phyloP scores from a whole-genome alignment of 2,329 filamentous ascomycete genomes.

The Beauveria sp. region DNA sequence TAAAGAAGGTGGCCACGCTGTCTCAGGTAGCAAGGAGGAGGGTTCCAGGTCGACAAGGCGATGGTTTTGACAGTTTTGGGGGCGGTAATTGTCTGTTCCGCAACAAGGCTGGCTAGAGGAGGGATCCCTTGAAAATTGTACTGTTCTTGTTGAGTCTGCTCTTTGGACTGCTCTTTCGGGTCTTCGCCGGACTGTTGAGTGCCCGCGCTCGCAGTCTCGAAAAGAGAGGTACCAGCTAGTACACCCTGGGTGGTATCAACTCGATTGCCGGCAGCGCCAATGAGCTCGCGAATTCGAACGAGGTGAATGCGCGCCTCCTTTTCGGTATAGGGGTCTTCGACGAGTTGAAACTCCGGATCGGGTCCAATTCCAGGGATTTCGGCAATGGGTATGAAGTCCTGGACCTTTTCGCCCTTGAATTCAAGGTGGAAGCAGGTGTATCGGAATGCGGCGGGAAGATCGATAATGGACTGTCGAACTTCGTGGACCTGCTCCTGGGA shows the following conservation, averaged over 20 bases:
- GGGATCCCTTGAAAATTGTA: conserved; percentile 71
- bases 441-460: conserved; percentile 85
- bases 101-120: conserved; percentile 63
- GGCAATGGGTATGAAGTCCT: conserved; percentile 88
- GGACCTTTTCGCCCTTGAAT: conserved; percentile 79
- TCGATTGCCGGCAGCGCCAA: conserved; percentile 84
- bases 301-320: conserved; percentile 96
- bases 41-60: conserved; percentile 90
- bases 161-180: conserved; percentile 24
- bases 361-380: conserved; percentile 74
- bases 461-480: conserved; percentile 92
- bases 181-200: conserved; percentile 30
- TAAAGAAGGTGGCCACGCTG: conserved; percentile 92
- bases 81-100: conserved; percentile 54
- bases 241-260: conserved; percentile 83
- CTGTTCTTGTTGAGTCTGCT: conserved; percentile 41
- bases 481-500: conserved; percentile 96
- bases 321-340: conserved; percentile 96
- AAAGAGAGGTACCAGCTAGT: conserved; percentile 75
- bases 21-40: conserved; percentile 82
- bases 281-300: conserved; percentile 82
- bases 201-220: conserved; percentile 62
- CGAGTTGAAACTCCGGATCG: conserved; percentile 70
- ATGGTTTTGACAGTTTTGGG: conserved; percentile 91
- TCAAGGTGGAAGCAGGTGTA: conserved; percentile 99